Evolutionary conservation across 129 eudicot species (phyloP), one percentile per base, ranked within the genome.

Genomic region (Flaveria brownii): DNA sequence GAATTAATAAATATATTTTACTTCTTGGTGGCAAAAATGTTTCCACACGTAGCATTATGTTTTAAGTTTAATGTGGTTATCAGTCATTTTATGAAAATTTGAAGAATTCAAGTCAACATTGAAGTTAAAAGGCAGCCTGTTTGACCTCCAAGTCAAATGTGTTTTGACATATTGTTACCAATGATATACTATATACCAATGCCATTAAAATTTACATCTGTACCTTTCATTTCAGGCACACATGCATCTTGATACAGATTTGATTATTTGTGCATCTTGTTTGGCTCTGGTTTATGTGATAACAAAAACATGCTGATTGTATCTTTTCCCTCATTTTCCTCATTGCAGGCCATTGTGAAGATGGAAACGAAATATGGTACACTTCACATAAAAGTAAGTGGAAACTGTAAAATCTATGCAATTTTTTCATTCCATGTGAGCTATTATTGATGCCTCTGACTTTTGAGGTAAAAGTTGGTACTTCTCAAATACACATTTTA

Each of bases 321-420:
- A 6, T 18, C n/a, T 26, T 23, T 72, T 59, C 33, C 72, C 72
- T 71, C 25, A 42, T 80, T 65, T 75, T 59, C 56, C 57, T 78
- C 64, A 17, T 75, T 84, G 75, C 85, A 94, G 98, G 96, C 96
- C 26, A 94, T 91, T n/a, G 77, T 91, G 78, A 96, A 87, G 71
- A 76, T 93, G 86, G 91, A 86, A 55, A 93, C 98, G 5, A 77
- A 88, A 47, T 77, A 84, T 70, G 98, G 98, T 10, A 79, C 86
- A 22, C 88, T 90, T 79, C 97, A 76, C 84, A 91, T 90, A 71
- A 88, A 91, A 85, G 98, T 94, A 82, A 76, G 89, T 65, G 42
- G 20, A 72, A 26, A 52, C 39, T 13, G 17, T 79, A 63, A 64
- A 73, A 64, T 36, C 56, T 62, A 33, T 62, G 13, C 66, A 36